Percentiles rank a stretch among this genome's conserved stretches.
Evolutionary conservation across 1,284 basidiomycete genomes (phyloP).

Genomic region (Mycena citricolor): DNA sequence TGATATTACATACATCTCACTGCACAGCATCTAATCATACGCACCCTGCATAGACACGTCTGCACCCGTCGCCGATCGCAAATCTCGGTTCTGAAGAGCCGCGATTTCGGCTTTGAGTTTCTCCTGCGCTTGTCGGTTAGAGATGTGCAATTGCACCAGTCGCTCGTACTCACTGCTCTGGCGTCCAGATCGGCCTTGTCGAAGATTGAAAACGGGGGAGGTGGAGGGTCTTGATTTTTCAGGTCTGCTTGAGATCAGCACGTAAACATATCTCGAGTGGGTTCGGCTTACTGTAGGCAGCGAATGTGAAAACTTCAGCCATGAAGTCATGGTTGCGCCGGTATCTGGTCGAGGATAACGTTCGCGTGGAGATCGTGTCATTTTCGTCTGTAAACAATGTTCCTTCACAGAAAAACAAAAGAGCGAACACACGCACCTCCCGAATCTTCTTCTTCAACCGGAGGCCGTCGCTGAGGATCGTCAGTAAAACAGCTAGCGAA

Average conservation of each 20-base stretch:
- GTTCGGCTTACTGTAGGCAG: constrained; percentile 54
- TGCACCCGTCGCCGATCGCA: background rate
- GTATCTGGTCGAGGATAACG: constrained; percentile 69
- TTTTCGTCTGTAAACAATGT: constrained; percentile 52
- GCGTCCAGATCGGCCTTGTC: constrained; percentile 57
- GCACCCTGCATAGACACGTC: background rate
- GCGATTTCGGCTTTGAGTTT: constrained; percentile 52
- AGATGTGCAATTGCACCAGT: background rate
- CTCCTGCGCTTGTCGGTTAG: constrained; percentile 32
- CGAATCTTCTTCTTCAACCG: constrained; percentile 38
- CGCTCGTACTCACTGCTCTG: constrained; percentile 47
- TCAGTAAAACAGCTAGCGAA: background rate
- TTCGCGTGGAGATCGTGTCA: constrained; percentile 68
- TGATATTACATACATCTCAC: too few relatives aligned
- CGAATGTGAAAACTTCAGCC: constrained; percentile 74
- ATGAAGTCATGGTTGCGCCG: constrained; percentile 78
- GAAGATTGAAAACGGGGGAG: constrained; percentile 59
- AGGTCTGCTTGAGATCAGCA: constrained; percentile 40
- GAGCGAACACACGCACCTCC: constrained; percentile 45
- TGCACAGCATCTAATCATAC: background rate
- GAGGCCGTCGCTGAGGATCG: constrained; percentile 9
- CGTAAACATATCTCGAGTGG: background rate
- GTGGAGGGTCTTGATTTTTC: constrained; percentile 39
- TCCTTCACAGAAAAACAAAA: constrained; percentile 2
- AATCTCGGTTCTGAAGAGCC: constrained; percentile 36